Evolutionary conservation across 2,329 filamentous ascomycete genomes (phyloP), one percentile per base, ranked within the genome.

Genomic region (Chaetomium sp.): DNA sequence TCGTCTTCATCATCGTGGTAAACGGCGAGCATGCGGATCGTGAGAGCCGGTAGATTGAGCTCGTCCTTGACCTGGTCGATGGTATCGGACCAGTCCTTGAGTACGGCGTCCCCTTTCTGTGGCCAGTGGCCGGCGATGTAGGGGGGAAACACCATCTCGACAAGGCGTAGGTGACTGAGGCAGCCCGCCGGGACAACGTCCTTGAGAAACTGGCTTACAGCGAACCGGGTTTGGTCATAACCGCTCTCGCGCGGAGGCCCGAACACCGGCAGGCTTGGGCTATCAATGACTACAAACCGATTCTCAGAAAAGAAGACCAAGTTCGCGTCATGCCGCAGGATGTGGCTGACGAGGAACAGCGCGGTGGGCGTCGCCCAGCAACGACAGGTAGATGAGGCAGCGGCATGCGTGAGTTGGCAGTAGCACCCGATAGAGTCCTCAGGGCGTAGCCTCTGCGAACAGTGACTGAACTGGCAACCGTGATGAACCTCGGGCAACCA

Each of bases 351-450:
- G 5, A 70, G 67, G 21, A 70, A 70, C 38, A 68, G 25, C 2
- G 47, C 58, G 1, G 53, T 42, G 2, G 67, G 68, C 5, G 67
- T n/a, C 42, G 47, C 42, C 65, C 67, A 70, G 58, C 68, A 70
- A 13, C 47, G 23, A 47, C 68, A 68, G 12, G 49, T 57, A 1
- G 67, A 61, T 25, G 64, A 70, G 27, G 56, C 63, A 10, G 67
- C 62, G 16, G 65, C 29, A 33, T 70, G 67, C 1, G 23, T 5
- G 10, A 38, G 4, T 10, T 58, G 13, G 27, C 68, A 70, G 51
- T 67, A 70, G 25, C 65, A 67, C 0, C 65, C 62, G 1, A 49
- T n/a, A 2, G 16, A 31, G 1, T 10, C 8, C 2, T 27, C 7
- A 5, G 42, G 27, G 2, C 16, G 57, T 9, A 21, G 12, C 23